A percentile compares a stretch with the other conserved stretches of the same genome.
phyloP scores from a whole-genome alignment of 1,139 yeast genomes.

The Yamadazyma diospyri region DNA sequence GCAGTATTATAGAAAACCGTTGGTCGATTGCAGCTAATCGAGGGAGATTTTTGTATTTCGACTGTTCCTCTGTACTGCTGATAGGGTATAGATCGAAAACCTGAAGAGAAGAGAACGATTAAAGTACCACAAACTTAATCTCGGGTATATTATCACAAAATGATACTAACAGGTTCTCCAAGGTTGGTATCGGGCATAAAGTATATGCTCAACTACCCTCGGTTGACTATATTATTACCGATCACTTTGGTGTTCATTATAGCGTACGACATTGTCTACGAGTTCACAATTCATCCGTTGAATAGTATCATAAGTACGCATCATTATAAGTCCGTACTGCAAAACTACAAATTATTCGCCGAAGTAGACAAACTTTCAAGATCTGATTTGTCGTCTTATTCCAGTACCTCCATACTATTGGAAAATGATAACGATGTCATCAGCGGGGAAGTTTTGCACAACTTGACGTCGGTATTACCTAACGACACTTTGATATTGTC shows the following conservation, averaged over 20 bases:
- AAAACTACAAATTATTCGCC: constrained; percentile 3
- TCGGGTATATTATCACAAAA: no score
- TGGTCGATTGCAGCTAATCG: no score
- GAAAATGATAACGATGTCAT: constrained; percentile 18
- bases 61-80: no score
- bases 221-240: constrained; percentile 44
- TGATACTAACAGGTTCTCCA: background rate
- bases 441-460: constrained; percentile 14
- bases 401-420: constrained; percentile 8
- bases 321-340: constrained; percentile 3
- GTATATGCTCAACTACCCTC: constrained; percentile 10
- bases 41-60: no score
- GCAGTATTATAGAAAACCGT: no score
- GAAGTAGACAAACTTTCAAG: constrained; percentile 5
- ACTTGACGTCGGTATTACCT: constrained; percentile 5
- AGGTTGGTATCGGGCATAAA: constrained; percentile 6
- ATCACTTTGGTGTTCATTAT: constrained; percentile 45
- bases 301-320: constrained; percentile 10
- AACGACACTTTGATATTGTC: constrained; percentile 8
- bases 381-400: constrained; percentile 4
- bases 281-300: constrained; percentile 18
- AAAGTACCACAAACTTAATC: no score
- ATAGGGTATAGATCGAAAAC: no score
- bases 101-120: no score
- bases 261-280: constrained; percentile 37